Base-by-base conservation (phyloP, 768 basidiomycete genomes). In the Suillus luteus region DNA sequence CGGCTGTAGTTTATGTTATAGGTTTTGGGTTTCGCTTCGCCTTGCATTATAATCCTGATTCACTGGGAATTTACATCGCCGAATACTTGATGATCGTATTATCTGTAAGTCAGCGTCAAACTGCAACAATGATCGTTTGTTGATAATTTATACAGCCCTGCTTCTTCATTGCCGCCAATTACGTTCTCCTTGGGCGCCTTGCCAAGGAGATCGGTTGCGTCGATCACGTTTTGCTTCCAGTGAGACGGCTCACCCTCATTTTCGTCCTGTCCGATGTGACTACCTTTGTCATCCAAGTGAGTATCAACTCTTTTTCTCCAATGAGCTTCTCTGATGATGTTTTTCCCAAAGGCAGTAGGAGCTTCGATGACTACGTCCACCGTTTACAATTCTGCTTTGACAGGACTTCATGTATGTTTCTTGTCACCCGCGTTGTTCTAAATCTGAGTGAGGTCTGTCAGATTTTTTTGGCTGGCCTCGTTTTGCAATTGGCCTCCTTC, bases 141-240 rank as follows among this genome's bases (percentile, higher is more conserved):
- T 66, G 35, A 33, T 55, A 37, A 19, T 27, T 43, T 55, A 15
- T 10, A 12, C 59, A 87, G 86, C 89, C 90, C 5, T 92, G 91
- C 70, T 89, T 87, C 33, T 91, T 91, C 75, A 87, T 89, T 65
- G 87, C 87, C 5, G 82, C 86, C 15, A 82, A 87, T 68, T 91
- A 92, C 68, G 76, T 90, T 62, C 79, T 90, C 22, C 81, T 91
- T 1, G 87, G 88, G 11, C 83, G 83, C 14, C 72, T 92, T 3
- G 85, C 87, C 6, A 77, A 72, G 27, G 78, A 83, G 65, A 73
- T 91, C 7, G 68, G 77, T 11, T 80, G 79, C 41, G 77, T 81
- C 62, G 65, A 80, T 55, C 80, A 85, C 67, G 76, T 90, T 27
- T 68, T 85, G 33, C 72, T 91, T 24, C 75, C 77, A 0, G 77